A percentile compares a stretch with the other conserved stretches of the same genome.
These are phyloP conservation scores for Arthrocladium fulminans DNA, from an alignment of 2,329 filamentous ascomycete species.

Conservation along the genomic window DNA sequence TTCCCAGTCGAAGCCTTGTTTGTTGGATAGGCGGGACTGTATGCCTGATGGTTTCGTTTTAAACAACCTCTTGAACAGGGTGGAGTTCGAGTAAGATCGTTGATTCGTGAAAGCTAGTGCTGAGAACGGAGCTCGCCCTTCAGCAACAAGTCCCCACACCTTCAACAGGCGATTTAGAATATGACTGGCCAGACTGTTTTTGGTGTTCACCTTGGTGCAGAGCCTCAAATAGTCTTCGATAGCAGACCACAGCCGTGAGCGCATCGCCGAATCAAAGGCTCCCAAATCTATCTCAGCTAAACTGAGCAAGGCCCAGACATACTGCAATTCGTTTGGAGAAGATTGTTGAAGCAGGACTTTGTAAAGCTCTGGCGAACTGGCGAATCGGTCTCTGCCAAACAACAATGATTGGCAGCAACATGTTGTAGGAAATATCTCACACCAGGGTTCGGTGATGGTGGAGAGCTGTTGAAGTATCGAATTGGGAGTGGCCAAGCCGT, in stretches of 20 bases:
- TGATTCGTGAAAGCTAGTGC: neutral
- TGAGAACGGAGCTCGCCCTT: neutral
- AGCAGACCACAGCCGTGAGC: neutral
- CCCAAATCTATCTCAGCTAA: neutral
- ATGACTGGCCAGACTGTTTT: neutral
- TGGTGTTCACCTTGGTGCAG: neutral
- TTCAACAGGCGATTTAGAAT: neutral
- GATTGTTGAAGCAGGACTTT: neutral
- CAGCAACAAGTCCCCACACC: neutral
- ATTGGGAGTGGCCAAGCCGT: too few species aligned
- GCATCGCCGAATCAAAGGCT: neutral
- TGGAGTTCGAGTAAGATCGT: neutral
- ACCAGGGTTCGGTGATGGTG: slow-evolving; percentile 2
- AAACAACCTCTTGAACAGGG: neutral
- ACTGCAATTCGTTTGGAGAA: neutral
- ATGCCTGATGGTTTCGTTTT: neutral
- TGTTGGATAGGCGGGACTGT: neutral
- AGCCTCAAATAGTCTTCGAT: neutral
- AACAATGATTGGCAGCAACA: slow-evolving; percentile 4
- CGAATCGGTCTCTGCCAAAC: neutral
- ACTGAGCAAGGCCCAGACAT: neutral
- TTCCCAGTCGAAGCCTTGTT: neutral
- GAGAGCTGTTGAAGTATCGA: slow-evolving; percentile 2
- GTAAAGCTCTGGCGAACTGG: neutral
- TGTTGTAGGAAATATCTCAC: neutral